A percentile compares a stretch with the other conserved stretches of the same genome.
Conservation (phyloP, 257 asterid genomes). For the Petunia axillaris region DNA sequence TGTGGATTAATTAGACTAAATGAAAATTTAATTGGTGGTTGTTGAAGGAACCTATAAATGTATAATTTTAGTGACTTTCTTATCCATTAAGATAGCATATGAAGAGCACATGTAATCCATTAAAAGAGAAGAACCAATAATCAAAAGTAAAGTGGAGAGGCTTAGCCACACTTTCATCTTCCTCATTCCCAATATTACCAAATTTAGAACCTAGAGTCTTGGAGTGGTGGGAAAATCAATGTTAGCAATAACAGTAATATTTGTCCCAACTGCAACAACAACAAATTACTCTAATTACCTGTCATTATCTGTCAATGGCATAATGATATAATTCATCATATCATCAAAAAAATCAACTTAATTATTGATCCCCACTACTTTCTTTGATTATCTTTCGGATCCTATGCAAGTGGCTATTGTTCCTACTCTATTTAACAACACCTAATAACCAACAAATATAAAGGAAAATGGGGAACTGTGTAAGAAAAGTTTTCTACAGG, state of each 20-base stretch:
- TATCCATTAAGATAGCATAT: slow-evolving; percentile 42
- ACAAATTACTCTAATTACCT: slow-evolving; percentile 15
- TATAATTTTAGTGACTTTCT: slow-evolving; percentile 33
- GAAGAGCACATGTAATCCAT: slow-evolving; percentile 49
- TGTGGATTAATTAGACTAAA: slow-evolving; percentile 7
- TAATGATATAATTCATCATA: slow-evolving; percentile 22
- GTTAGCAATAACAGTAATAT: neutral
- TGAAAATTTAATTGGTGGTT: neutral
- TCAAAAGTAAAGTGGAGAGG: slow-evolving; percentile 23
- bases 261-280: neutral
- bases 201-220: slow-evolving; percentile 39
- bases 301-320: slow-evolving; percentile 24
- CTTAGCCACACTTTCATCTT: slow-evolving; percentile 20
- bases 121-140: slow-evolving; percentile 43
- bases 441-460: neutral
- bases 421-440: slow-evolving; percentile 31
- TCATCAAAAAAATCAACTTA: slow-evolving; percentile 12
- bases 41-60: slow-evolving; percentile 18
- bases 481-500: slow-evolving; percentile 1
- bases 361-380: slow-evolving; percentile 57
- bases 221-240: slow-evolving; percentile 36
- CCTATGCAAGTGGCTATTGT: slow-evolving; percentile 48
- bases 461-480: neutral
- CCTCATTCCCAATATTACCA: slow-evolving; percentile 28
- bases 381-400: slow-evolving; percentile 50